Conservation (phyloP, 306 rosid genomes). For the Vachellia collinsii region DNA sequence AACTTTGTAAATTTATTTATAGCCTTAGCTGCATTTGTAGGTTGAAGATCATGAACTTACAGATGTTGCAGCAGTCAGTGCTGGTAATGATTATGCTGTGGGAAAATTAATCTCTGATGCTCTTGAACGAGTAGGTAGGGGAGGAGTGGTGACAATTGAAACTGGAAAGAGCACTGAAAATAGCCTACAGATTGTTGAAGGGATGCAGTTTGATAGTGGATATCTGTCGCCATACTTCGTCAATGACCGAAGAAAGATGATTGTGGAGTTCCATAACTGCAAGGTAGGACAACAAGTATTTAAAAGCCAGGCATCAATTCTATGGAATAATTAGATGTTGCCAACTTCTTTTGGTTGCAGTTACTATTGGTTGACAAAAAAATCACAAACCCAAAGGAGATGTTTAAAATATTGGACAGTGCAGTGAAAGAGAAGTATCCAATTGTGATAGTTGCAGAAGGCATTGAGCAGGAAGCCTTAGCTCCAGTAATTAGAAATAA, state of each 20-base stretch:
- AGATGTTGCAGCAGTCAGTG: conserved; percentile 90
- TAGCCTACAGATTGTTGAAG: conserved; percentile 82
- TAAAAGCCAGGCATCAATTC: conserved; percentile 27
- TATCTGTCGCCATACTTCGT: conserved; percentile 85
- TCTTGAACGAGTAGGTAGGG: conserved; percentile 71
- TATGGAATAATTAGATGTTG: conserved; percentile 43
- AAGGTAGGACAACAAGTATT: conserved; percentile 57
- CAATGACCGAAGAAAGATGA: conserved; percentile 72
- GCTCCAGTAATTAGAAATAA: conserved; percentile 92
- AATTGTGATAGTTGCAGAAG: conserved; percentile 84
- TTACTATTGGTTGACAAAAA: conserved; percentile 82
- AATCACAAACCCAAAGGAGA: conserved; percentile 73
- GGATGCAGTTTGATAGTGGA: conserved; percentile 93
- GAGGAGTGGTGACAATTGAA: conserved; percentile 85
- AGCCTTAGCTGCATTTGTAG: conserved; percentile 50
- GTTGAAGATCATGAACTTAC: conserved; percentile 77
- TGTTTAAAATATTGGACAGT: conserved; percentile 74
- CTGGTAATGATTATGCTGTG: conserved; percentile 80
- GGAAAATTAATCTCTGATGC: conserved; percentile 89
- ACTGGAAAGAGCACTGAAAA: conserved; percentile 65
- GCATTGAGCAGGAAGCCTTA: conserved; percentile 79
- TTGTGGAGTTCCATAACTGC: conserved; percentile 78
- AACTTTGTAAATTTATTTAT: conserved; percentile 37
- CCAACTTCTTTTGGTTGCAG: conserved; percentile 61
- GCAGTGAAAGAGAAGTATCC: conserved; percentile 83